Percentiles rank a stretch among this genome's conserved stretches.
Conservation (phyloP, 805 yeast species). For the Tetrapisispora nanseiensis region DNA sequence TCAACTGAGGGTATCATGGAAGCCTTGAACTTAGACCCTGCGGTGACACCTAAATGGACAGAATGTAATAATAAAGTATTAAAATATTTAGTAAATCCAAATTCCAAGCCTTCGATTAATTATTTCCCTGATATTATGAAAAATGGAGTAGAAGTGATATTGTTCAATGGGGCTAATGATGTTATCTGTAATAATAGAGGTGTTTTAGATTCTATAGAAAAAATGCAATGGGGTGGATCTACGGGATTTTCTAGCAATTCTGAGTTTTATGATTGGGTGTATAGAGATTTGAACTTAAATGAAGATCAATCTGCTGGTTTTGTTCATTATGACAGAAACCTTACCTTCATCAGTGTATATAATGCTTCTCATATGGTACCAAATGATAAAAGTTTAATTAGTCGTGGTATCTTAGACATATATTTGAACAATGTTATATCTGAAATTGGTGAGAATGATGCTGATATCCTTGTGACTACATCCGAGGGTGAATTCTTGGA, state of each 20-base stretch:
- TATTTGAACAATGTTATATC: conserved; percentile 39
- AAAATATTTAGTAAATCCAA: conserved; percentile 37
- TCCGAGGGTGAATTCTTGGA: conserved; percentile 20
- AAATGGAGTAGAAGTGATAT: conserved; percentile 46
- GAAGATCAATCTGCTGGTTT: conserved; percentile 35
- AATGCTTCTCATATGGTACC: conserved; percentile 94
- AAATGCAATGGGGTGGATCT: conserved; percentile 55
- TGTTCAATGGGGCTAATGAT: conserved; percentile 85
- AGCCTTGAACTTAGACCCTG: conserved; percentile 39
- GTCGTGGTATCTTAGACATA: conserved; percentile 63
- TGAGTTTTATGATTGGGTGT: conserved; percentile 36
- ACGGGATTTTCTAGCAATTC: conserved; percentile 26
- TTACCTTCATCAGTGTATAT: conserved; percentile 64
- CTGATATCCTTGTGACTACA: conserved; percentile 34
- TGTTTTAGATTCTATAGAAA: conserved; percentile 52
- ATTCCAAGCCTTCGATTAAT: conserved; percentile 50
- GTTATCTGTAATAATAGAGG: conserved; percentile 80
- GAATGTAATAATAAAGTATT: conserved; percentile 69
- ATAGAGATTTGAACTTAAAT: conserved; percentile 13
- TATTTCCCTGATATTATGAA: conserved; percentile 58
- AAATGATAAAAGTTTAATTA: conserved; percentile 58
- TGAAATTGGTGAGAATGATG: conserved; percentile 42
- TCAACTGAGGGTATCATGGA: conserved; percentile 38
- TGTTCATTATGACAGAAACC: conserved; percentile 50
- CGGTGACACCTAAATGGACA: conserved; percentile 44